These are phyloP conservation scores for Tuber magnatum DNA, from an alignment of 495 filamentous ascomycete species.

Conservation along the genomic window DNA sequence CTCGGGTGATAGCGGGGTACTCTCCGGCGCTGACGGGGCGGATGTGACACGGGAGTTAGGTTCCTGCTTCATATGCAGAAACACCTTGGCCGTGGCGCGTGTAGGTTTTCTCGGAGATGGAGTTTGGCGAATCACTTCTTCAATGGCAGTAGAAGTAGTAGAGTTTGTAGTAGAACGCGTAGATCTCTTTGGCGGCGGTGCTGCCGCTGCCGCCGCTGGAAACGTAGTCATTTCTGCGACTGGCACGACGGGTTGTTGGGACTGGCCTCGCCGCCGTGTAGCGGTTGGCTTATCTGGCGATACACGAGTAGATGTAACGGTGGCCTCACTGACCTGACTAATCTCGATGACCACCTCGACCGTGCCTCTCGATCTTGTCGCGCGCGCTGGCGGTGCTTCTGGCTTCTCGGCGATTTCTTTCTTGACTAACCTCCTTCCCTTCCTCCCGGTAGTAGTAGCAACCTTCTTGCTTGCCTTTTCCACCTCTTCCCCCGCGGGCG, in stretches of 20 bases:
- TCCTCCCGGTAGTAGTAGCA: background rate
- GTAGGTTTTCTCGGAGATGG: conserved; percentile 18
- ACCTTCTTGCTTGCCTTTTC: background rate
- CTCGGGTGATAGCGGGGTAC: conserved; percentile 14
- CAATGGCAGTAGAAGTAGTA: conserved; percentile 1
- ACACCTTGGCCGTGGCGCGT: conserved; percentile 13
- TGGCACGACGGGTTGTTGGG: conserved; percentile 14
- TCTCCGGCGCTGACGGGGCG: background rate
- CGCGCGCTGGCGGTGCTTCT: background rate
- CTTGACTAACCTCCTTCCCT: background rate
- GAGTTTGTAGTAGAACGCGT: conserved; percentile 20
- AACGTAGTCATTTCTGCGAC: conserved; percentile 1
- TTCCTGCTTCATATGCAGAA: conserved; percentile 9
- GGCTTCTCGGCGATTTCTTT: background rate
- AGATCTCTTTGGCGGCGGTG: conserved; percentile 16
- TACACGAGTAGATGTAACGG: background rate
- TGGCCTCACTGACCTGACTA: background rate
- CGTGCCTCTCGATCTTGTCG: background rate
- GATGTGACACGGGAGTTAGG: background rate
- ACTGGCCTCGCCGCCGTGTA: background rate
- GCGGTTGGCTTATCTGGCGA: conserved; percentile 10
- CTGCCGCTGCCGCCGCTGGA: background rate
- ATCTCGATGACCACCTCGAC: background rate
- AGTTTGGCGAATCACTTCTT: background rate
- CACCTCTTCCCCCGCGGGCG: background rate